phyloP scores from a whole-genome alignment of 1,139 yeast species.

The Wickerhamiella infanticola region DNA sequence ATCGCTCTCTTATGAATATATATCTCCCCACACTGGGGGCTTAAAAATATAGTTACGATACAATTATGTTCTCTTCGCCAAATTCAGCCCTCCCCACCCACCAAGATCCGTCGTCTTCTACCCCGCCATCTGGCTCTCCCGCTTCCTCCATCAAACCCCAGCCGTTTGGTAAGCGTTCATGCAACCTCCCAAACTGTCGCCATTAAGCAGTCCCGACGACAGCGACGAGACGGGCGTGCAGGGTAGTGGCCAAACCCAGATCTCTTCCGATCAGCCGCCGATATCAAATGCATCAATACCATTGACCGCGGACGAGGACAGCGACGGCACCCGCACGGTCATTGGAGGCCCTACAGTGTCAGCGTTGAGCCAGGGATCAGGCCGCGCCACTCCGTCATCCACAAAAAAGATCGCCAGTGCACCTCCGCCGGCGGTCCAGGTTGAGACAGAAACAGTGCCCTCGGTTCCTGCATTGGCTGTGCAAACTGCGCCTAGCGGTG shows the following conservation, averaged over 20 bases:
- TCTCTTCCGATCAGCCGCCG: background rate
- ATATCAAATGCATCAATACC: background rate
- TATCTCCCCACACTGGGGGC: too few species aligned
- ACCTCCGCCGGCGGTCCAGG: constrained; percentile 9
- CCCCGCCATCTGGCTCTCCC: too few species aligned
- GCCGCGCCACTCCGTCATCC: background rate
- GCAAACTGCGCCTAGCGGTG: constrained; percentile 1
- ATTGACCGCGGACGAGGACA: background rate
- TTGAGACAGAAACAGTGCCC: constrained; percentile 30
- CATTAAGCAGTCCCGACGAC: background rate
- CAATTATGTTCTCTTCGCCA: too few species aligned
- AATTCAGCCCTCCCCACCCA: too few species aligned
- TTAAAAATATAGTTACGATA: too few species aligned
- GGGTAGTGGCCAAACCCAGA: background rate
- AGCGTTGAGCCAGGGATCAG: background rate
- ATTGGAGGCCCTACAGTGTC: background rate
- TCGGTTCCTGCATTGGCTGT: constrained; percentile 15
- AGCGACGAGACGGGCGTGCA: background rate
- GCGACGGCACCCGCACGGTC: background rate
- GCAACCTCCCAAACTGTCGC: background rate
- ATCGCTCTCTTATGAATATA: background rate
- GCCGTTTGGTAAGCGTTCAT: background rate
- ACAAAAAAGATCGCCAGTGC: background rate
- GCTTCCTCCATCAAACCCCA: too few species aligned
- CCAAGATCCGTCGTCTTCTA: too few species aligned